Percentiles rank a stretch among this genome's conserved stretches.
Conservation (phyloP, 306 rosid genomes). For the Purshia tridentata region DNA sequence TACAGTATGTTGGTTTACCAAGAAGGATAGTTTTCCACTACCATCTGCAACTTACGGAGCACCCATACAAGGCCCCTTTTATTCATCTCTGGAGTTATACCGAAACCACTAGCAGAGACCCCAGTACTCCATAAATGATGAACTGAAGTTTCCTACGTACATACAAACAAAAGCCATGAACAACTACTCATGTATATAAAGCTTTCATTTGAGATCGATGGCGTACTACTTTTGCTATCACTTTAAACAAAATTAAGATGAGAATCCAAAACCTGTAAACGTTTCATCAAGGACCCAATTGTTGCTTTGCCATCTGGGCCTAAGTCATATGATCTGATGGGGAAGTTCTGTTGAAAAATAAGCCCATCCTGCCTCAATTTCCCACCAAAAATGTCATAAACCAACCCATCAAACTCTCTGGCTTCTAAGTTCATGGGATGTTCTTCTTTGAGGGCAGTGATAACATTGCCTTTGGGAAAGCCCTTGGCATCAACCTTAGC, state of each 20-base stretch:
- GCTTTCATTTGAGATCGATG: background rate
- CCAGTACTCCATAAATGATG: slow-evolving; percentile 27
- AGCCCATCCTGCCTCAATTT: slow-evolving; percentile 6
- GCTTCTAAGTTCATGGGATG: background rate
- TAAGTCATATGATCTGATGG: slow-evolving; percentile 25
- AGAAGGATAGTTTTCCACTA: slow-evolving; percentile 26
- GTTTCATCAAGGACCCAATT: slow-evolving; percentile 14
- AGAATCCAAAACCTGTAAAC: slow-evolving; percentile 12
- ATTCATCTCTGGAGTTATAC: slow-evolving; percentile 20
- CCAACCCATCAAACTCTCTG: background rate
- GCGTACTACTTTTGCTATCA: background rate
- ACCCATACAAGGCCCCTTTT: slow-evolving; percentile 32
- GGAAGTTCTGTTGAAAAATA: slow-evolving; percentile 22
- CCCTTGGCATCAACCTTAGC: too few species aligned
- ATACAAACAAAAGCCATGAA: background rate
- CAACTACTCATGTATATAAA: background rate
- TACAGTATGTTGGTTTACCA: slow-evolving; percentile 12
- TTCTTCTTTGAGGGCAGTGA: too few species aligned
- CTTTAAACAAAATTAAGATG: too few species aligned
- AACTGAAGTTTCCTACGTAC: slow-evolving; percentile 27
- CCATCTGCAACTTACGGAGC: slow-evolving; percentile 4
- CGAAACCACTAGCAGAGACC: background rate
- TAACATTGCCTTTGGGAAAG: too few species aligned
- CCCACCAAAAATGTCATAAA: slow-evolving; percentile 5
- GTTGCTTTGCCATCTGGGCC: slow-evolving; percentile 23